Evolutionary conservation across 257 asterid genomes (phyloP), one percentile per base, ranked within the genome.

Genomic region (Osmanthus fragrans): DNA sequence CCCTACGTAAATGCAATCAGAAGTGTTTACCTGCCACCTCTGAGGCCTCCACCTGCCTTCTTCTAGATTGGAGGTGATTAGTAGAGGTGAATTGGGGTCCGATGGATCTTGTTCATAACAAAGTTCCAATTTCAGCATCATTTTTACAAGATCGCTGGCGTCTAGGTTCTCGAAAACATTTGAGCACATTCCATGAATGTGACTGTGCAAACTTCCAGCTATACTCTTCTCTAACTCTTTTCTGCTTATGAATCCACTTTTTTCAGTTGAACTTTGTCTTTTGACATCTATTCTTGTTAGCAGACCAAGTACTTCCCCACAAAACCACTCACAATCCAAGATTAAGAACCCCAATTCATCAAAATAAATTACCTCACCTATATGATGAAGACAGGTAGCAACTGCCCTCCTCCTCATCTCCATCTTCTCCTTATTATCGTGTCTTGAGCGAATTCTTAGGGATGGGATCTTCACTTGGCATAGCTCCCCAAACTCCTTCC

Each of bases 121-220:
- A 21, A 92, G 89, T 80, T 91, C 97, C 42, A 94, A 85, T 80
- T 92, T 94, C 79, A 92, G 88, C 97, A 92, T 94, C 93, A 94
- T 81, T 72, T 82, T 88, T 63, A 90, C 88, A 19, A 94, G 86
- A 74, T 87, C 93, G 65, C 58, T 51, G 27, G 92, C 88, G 63
- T 87, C 92, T 40, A 94, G 77, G 75, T 89, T 88, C 74, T 91
- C 90, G 32, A 86, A 73, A 80, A 86, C 88, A 78, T 84, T 90
- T 27, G 90, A 79, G 9, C 94, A 90, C 77, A 81, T 83, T 73
- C 93, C 92, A 36, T 86, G 90, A 37, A 88, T 88, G 80, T 84
- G 88, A 84, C 91, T 89, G 56, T 86, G 84, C 49, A 90, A 74
- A 80, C 89, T 90, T 34, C 81, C 88, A 51, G 76, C 84, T 23